Base-by-base conservation (phyloP, 2,329 filamentous ascomycete genomes). In the Graphium sp. region DNA sequence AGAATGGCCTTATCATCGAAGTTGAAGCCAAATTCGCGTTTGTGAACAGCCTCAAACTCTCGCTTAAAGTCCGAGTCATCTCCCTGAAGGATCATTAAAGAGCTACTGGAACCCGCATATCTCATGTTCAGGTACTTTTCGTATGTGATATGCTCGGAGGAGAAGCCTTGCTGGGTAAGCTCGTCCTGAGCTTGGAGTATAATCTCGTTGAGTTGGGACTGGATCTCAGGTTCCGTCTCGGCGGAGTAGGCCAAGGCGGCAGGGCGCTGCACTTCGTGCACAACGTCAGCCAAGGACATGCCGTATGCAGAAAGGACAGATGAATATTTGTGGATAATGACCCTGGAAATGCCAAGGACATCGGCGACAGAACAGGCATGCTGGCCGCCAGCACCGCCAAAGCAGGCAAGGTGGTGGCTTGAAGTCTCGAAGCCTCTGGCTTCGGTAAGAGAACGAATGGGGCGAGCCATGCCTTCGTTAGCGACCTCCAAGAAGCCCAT, bases 11-110 rank as follows among this genome's bases (percentile, higher is more conserved):
- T 45, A 4, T 41, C 43, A 26, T 61, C 56, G 30, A 44, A 41
- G 2, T 69, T 76, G 45, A 83, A 83, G 2, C 75, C 75, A 40
- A 82, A 83, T 40, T 81, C 77, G 40, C 77, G 74, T 37, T 77
- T 64, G 42, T 84, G 77, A 34, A 78, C 71, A 38, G 69, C 66
- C 26, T 77, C 49, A 34, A 82, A 81, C 0, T 72, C 74, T 32
- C 68, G 62, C 2, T 68, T 72, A 46, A 76, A 81, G 1, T 66
- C 69, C 60, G 65, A 30, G 7, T 32, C 30, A 6, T 16, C 27
- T 5, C 29, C 27, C 18, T 31, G 19, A 1, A 45, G 32, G 4
- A 59, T 53, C 48, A 58, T 60, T 5, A 61, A 40, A 0, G 47
- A 46, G 0, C 18, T 34, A 10, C 27, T 23, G 5, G 29, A 25